These are phyloP conservation scores for Aspergillus aculeatus DNA, from an alignment of 2,329 filamentous ascomycete species.

Conservation along the genomic window DNA sequence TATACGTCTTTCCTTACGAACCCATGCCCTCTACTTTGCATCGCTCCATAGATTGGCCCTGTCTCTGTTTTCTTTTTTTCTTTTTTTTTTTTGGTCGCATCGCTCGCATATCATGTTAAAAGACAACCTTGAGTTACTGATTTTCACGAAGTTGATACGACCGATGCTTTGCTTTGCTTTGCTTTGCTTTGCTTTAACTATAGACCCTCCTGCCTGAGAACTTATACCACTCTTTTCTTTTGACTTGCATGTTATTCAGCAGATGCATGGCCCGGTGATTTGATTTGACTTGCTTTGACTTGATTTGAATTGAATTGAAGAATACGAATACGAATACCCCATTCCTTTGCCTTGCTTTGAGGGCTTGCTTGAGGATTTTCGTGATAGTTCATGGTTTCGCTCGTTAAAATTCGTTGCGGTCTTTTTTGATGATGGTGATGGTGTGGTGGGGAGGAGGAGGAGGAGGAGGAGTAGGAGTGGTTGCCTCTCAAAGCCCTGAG, in stretches of 20 bases:
- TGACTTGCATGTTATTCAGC: neutral
- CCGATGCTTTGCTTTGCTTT: conserved; percentile 3
- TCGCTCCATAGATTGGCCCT: neutral
- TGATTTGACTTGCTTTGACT: too few relatives aligned
- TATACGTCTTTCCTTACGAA: neutral
- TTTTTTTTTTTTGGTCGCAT: neutral
- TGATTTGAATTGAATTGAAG: too few relatives aligned
- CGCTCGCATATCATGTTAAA: neutral
- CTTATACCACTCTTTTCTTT: neutral
- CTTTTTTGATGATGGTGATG: too few relatives aligned
- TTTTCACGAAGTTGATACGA: neutral
- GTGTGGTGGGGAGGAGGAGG: too few relatives aligned
- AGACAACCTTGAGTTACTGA: neutral
- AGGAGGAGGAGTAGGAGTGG: too few relatives aligned
- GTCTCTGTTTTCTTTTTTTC: neutral
- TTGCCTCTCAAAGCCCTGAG: too few relatives aligned
- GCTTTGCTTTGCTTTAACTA: conserved; percentile 1
- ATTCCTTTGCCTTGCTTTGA: too few relatives aligned
- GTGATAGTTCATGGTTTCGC: too few relatives aligned
- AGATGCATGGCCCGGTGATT: neutral
- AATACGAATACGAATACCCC: too few relatives aligned
- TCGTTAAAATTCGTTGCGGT: too few relatives aligned
- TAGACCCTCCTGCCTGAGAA: neutral
- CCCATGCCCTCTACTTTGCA: neutral
- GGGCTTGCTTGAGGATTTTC: too few relatives aligned